Conservation (phyloP, 78 protist species). For the Cyanophora paradoxa region DNA sequence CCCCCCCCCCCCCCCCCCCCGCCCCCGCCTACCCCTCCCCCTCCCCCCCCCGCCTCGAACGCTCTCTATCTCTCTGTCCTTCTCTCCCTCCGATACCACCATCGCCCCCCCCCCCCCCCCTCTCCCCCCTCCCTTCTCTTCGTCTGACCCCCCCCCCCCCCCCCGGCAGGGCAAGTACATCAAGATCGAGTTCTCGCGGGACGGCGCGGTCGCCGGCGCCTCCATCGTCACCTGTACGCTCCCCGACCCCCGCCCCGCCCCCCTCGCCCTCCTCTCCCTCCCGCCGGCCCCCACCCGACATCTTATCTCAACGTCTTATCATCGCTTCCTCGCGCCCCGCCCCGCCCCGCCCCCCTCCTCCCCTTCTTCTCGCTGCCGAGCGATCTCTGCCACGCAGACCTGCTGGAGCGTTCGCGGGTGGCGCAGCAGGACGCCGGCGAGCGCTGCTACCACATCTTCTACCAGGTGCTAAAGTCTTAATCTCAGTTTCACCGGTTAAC, state of each 20-base stretch:
- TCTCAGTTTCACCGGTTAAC: too few species aligned
- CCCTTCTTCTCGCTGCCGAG: neutral
- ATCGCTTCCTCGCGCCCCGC: neutral
- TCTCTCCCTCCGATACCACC: too few species aligned
- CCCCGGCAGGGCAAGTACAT: slow-evolving; percentile 89
- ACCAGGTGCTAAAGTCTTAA: too few species aligned
- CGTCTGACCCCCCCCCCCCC: too few species aligned
- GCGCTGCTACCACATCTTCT: slow-evolving; percentile 85
- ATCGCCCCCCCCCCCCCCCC: slow-evolving; percentile 83
- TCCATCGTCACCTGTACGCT: slow-evolving; percentile 32
- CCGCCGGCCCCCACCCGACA: too few species aligned
- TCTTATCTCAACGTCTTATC: too few species aligned
- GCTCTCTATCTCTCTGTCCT: too few species aligned
- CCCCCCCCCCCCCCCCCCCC: too few species aligned
- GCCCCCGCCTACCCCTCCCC: too few species aligned
- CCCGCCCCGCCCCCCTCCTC: neutral
- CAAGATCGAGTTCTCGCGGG: slow-evolving; percentile 45
- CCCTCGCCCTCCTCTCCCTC: neutral
- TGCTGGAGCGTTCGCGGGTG: slow-evolving; percentile 79
- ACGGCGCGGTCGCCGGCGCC: slow-evolving; percentile 69
- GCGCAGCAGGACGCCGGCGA: slow-evolving; percentile 67
- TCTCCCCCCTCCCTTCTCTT: too few species aligned
- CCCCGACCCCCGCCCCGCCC: neutral
- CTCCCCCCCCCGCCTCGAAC: slow-evolving; percentile 68
- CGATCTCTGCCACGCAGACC: neutral